These are phyloP conservation scores for Ambispora gerdemannii DNA, from an alignment of 192 early-diverging fungal genomes.

Conservation along the genomic window DNA sequence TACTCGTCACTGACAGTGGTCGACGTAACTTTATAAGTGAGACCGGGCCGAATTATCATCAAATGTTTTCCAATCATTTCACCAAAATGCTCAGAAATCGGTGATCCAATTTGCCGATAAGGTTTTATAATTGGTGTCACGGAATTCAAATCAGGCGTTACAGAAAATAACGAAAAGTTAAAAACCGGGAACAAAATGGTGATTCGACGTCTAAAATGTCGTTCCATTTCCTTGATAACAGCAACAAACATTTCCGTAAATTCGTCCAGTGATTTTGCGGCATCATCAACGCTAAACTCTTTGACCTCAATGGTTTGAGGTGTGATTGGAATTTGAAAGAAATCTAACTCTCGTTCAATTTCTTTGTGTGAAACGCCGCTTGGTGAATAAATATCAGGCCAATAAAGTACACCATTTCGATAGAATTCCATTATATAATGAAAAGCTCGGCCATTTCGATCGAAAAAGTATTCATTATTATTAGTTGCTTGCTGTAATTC, in stretches of 20 bases:
- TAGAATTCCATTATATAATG: slow-evolving; percentile 12
- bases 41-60: background rate
- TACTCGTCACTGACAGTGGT: background rate
- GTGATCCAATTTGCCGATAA: background rate
- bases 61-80: background rate
- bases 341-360: background rate
- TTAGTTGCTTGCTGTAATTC: background rate
- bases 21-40: background rate
- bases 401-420: background rate
- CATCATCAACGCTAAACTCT: background rate
- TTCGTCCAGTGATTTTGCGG: background rate
- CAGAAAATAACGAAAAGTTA: background rate
- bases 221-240: background rate
- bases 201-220: background rate
- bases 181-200: background rate
- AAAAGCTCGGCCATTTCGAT: slow-evolving; percentile 9
- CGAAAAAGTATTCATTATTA: slow-evolving; percentile 20
- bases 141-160: background rate
- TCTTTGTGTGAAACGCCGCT: background rate
- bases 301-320: background rate
- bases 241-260: background rate
- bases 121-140: background rate
- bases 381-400: background rate
- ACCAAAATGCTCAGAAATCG: background rate
- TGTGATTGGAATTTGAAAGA: background rate